Evolutionary conservation across 2,329 filamentous ascomycete species (phyloP).

Genomic region (Botryotinia calthae): DNA sequence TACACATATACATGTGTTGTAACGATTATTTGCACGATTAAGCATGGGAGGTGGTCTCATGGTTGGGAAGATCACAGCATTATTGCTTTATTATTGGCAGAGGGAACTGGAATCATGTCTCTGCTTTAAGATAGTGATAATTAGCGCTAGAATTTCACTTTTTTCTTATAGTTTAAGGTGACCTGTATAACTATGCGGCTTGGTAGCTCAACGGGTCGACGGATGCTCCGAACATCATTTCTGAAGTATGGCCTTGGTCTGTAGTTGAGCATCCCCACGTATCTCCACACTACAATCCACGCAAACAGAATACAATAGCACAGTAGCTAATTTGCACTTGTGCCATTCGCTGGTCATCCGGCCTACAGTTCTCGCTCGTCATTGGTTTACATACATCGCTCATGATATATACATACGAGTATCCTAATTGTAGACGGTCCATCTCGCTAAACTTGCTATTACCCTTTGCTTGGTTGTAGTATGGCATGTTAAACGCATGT

Average conservation of each 20-base stretch:
- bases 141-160: slow-evolving; percentile 17
- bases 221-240: neutral
- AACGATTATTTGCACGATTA: slow-evolving; percentile 8
- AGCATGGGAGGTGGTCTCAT: neutral
- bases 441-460: too few relatives aligned
- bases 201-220: neutral
- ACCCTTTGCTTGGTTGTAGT: too few relatives aligned
- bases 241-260: neutral
- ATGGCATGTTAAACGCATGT: too few relatives aligned
- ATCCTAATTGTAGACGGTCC: too few relatives aligned
- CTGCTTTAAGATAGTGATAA: slow-evolving; percentile 18
- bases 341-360: neutral
- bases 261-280: neutral
- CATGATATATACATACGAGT: neutral
- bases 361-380: neutral
- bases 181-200: neutral
- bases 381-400: too few relatives aligned
- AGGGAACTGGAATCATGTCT: neutral
- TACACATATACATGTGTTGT: slow-evolving; percentile 13
- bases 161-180: neutral
- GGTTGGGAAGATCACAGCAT: slow-evolving; percentile 12
- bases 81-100: slow-evolving; percentile 11
- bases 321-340: neutral
- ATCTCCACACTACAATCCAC: neutral
- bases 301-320: too few relatives aligned